Evolutionary conservation across 495 filamentous ascomycete genomes (phyloP), one percentile per base, ranked within the genome.

Genomic region (Penicillium turbatum): DNA sequence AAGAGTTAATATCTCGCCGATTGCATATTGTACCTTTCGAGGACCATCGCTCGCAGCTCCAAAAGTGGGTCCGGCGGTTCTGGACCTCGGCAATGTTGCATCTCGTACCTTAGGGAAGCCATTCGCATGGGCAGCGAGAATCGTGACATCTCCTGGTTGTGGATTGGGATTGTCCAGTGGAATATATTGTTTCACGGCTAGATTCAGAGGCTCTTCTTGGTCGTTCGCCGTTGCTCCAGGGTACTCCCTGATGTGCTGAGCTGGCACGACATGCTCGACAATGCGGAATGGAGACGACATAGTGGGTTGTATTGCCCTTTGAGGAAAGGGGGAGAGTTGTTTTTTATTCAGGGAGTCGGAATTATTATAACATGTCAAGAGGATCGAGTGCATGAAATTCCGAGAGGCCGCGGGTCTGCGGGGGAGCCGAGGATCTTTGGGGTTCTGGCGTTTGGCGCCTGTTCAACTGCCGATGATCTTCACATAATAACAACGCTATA

Each of bases 101-200:
- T 31, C 34, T 6, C 62, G 47, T 64, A 86, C 86, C 75, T 96
- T 96, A n/a, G 87, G 86, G 60, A 95, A 92, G 44, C 87, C 90
- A 72, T 92, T 95, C 10, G 89, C 92, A 69, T 92, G 88, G 10
- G 88, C 84, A 16, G 79, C 89, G 50, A 96, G 80, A 60, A 96
- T 86, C 30, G 89, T 95, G 6, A 95, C 70, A 70, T 93, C 90
- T 6, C 88, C 88, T 0, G 78, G 78, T 51, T 82, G 72, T 0
- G 86, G 83, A 50, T 72, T 59, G 0, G 69, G 76, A 65, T 90
- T 88, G 66, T 84, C 78, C 19, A 81, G 61, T 2, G 89, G 89
- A 8, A 79, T 86, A 66, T 96, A 96, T 67, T 95, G 89, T 70
- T 95, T 96, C 50, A 95, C 77, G 29, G 80, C 80, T 5, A 95